Percentiles rank a stretch among this genome's conserved stretches.
Evolutionary conservation across 106 monocot species (phyloP).

Genomic region (Allium fistulosum): DNA sequence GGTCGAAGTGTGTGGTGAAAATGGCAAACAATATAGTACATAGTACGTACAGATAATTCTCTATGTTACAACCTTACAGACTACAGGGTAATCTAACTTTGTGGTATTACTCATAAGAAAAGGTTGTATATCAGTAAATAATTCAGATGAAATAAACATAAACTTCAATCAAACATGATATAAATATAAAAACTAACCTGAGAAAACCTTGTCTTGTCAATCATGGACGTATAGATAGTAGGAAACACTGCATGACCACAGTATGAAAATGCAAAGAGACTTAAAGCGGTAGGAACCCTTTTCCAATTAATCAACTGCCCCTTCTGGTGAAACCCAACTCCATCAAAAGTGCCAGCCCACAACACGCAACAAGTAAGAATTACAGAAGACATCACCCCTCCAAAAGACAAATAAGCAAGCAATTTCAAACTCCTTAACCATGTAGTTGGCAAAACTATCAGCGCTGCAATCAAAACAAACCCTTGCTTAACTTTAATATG

Average conservation of each 20-base stretch:
- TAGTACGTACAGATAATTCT: no score
- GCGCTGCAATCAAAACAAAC: slow-evolving; percentile 44
- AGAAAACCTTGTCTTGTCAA: not conserved
- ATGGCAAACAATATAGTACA: no score
- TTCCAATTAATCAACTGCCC: slow-evolving; percentile 31
- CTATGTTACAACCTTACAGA: no score
- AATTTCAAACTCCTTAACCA: slow-evolving; percentile 61
- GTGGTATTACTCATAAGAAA: no score
- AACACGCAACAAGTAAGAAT: slow-evolving; percentile 38
- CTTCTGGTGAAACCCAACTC: slow-evolving; percentile 50
- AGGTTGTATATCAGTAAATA: no score
- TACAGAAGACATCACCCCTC: slow-evolving; percentile 55
- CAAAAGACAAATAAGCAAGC: slow-evolving; percentile 54
- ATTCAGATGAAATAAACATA: no score
- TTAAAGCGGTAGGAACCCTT: slow-evolving; percentile 52
- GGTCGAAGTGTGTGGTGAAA: no score
- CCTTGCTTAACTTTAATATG: slow-evolving; percentile 38
- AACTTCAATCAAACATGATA: not conserved
- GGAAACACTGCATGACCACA: slow-evolving; percentile 72
- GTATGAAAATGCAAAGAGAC: slow-evolving; percentile 57
- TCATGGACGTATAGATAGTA: slow-evolving; percentile 32
- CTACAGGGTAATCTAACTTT: no score
- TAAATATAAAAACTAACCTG: not conserved
- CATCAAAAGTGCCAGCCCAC: slow-evolving; percentile 42
- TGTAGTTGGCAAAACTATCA: slow-evolving; percentile 67